phyloP scores from a whole-genome alignment of 176 grass and related monocot species.

The Pontederia crassipes region DNA sequence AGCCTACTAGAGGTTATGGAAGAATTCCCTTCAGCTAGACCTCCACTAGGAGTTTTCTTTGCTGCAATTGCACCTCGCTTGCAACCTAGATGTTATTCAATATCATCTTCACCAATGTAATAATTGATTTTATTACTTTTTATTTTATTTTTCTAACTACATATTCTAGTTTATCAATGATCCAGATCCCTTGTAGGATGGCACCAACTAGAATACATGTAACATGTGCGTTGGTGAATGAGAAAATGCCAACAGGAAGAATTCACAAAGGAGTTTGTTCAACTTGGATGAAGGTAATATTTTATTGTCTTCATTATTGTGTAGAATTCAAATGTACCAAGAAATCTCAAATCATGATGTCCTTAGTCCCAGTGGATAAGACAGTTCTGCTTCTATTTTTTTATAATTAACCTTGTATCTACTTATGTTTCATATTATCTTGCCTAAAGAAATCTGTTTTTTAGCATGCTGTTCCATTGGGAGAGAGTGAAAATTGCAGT shows the following conservation, averaged over 20 bases:
- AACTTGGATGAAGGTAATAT: conserved; percentile 91
- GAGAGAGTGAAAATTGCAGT: conserved; percentile 50
- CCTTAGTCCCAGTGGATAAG: no score
- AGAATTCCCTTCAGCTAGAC: conserved; percentile 73
- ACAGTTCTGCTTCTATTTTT: neutral
- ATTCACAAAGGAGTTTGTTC: conserved; percentile 90
- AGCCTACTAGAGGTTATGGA: conserved; percentile 77
- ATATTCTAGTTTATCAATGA: conserved; percentile 3
- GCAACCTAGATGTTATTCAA: conserved; percentile 94
- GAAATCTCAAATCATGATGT: no score
- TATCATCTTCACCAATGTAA: conserved; percentile 83
- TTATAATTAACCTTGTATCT: neutral
- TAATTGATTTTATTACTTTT: neutral
- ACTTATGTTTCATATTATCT: conserved; percentile 13
- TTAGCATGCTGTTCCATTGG: conserved; percentile 57
- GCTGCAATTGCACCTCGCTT: conserved; percentile 73
- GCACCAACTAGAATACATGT: conserved; percentile 70
- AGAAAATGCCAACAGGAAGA: conserved; percentile 63
- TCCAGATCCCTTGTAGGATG: conserved; percentile 51
- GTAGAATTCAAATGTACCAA: no score
- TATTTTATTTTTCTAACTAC: neutral
- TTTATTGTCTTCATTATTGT: neutral
- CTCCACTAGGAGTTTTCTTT: conserved; percentile 94
- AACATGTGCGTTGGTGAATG: conserved; percentile 57
- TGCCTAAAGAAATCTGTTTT: conserved; percentile 12